Percentiles rank a stretch among this genome's conserved stretches.
Conservation (phyloP, 805 yeast genomes). For the Schizosaccharomyces pombe region DNA sequence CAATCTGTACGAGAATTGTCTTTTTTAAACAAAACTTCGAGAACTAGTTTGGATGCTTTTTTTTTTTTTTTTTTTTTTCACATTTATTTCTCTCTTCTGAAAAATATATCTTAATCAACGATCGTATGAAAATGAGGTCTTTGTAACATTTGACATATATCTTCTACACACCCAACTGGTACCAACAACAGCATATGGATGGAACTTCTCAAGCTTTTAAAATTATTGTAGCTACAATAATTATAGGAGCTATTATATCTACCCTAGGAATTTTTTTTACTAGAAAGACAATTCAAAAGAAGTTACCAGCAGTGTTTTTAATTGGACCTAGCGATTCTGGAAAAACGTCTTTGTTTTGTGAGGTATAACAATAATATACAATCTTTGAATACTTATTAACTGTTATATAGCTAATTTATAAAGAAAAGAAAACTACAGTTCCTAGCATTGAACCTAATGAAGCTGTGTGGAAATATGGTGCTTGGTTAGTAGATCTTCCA, state of each 20-base stretch:
- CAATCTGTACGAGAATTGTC: no score
- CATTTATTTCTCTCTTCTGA: no score
- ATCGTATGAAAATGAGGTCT: no score
- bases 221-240: background rate
- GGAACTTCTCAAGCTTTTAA: no score
- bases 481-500: background rate
- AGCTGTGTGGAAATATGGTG: constrained; percentile 6
- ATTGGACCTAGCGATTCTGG: constrained; percentile 45
- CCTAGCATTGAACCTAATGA: constrained; percentile 6
- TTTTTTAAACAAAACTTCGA: no score
- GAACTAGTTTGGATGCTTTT: no score
- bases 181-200: no score
- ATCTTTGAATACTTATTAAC: background rate
- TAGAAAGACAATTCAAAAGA: background rate
- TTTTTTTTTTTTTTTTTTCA: no score
- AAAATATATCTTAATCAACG: no score
- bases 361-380: constrained; percentile 7
- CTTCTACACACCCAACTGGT: no score
- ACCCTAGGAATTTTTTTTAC: background rate
- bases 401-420: constrained; percentile 8
- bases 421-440: constrained; percentile 3
- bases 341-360: constrained; percentile 33
- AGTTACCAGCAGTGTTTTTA: constrained; percentile 32
- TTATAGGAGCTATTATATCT: no score
- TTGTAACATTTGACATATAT: no score